phyloP scores from a whole-genome alignment of 1,284 basidiomycete genomes.

The Ganoderma boninense region DNA sequence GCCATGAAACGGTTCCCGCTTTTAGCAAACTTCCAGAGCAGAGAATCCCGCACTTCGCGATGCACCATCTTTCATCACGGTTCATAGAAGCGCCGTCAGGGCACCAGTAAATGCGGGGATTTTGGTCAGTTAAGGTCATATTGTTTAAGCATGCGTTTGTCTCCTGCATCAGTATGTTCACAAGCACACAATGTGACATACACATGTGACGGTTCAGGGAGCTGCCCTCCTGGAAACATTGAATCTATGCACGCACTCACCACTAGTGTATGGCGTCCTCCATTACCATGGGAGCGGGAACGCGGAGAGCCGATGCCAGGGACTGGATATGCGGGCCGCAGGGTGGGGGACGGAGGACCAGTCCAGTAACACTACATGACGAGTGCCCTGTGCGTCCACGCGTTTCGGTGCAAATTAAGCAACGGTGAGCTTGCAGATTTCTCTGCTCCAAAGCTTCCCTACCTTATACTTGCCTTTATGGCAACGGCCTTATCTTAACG shows the following conservation, averaged over 20 bases:
- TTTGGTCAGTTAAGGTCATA: constrained; percentile 20
- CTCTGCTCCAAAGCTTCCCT: neutral
- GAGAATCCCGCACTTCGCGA: constrained; percentile 4
- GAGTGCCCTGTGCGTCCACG: neutral
- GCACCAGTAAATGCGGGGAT: constrained; percentile 19
- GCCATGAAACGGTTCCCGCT: constrained; percentile 1
- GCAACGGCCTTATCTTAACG: neutral
- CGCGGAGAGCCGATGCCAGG: constrained; percentile 29
- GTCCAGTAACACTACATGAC: neutral
- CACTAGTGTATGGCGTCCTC: constrained; percentile 5
- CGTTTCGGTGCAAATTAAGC: neutral
- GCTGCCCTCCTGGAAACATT: constrained; percentile 6
- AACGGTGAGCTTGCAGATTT: neutral
- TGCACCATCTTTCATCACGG: neutral
- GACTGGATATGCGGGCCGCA: constrained; percentile 11
- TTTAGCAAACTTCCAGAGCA: neutral
- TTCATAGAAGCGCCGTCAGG: neutral
- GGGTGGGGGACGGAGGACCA: neutral
- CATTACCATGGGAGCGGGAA: constrained; percentile 22
- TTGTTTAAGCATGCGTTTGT: neutral
- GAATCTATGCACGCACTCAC: constrained; percentile 13
- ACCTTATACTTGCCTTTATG: neutral
- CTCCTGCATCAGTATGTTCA: neutral
- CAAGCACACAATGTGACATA: constrained; percentile 10
- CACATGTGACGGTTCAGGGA: neutral